Percentiles rank a stretch among this genome's conserved stretches.
These are phyloP conservation scores for Ustanciosporium gigantosporum DNA, from an alignment of 1,284 basidiomycete species.

Conservation along the genomic window DNA sequence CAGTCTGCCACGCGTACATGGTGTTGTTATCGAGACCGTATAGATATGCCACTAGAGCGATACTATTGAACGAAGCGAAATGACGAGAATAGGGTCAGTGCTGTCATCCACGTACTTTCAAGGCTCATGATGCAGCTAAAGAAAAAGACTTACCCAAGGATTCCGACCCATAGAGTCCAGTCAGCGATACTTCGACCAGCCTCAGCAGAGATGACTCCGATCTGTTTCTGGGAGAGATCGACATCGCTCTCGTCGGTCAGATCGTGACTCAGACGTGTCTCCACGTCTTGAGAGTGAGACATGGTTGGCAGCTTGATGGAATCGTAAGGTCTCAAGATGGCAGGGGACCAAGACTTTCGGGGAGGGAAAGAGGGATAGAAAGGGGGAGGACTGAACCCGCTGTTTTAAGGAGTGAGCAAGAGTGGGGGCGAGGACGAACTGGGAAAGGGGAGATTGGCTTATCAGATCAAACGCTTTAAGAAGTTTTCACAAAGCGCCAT, in stretches of 20 bases:
- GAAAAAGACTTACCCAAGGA: constrained; percentile 16
- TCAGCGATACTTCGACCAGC: constrained; percentile 40
- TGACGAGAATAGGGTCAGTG: neutral
- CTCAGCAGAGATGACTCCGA: constrained; percentile 47
- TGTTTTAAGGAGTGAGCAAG: too few relatives aligned
- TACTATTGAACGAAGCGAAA: constrained; percentile 5
- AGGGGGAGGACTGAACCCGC: too few relatives aligned
- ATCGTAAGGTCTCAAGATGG: neutral
- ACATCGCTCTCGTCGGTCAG: too few relatives aligned
- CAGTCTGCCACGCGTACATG: constrained; percentile 37
- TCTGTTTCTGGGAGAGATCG: constrained; percentile 30
- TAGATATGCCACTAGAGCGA: constrained; percentile 47
- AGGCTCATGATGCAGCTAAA: neutral
- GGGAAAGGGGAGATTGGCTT: too few relatives aligned
- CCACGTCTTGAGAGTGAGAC: constrained; percentile 19
- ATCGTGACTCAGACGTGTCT: too few relatives aligned
- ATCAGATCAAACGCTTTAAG: too few relatives aligned
- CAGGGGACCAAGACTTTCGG: neutral
- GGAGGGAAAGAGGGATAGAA: neutral
- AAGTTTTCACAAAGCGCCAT: too few relatives aligned
- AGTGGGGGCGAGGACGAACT: too few relatives aligned
- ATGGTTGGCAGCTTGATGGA: constrained; percentile 4
- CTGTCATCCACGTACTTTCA: too few relatives aligned
- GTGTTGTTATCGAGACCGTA: constrained; percentile 54
- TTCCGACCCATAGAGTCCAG: constrained; percentile 48